phyloP scores from a whole-genome alignment of 2,329 filamentous ascomycete genomes.

The Paracamarosporium sp. region DNA sequence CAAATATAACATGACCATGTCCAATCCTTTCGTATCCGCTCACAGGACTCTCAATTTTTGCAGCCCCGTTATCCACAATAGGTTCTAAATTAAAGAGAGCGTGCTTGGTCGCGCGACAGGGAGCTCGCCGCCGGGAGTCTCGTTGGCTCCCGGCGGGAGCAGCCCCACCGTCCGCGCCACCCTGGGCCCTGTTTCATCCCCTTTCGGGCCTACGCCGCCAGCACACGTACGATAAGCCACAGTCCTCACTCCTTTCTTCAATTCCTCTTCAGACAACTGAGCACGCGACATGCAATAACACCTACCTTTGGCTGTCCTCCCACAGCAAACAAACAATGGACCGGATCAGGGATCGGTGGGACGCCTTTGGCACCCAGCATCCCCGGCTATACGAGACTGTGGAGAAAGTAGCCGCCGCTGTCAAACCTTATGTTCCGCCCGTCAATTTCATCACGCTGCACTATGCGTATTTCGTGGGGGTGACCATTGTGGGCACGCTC shows the following conservation, averaged over 20 bases:
- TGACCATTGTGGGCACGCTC: constrained; percentile 21
- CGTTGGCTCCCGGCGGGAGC: neutral
- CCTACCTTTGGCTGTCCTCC: neutral
- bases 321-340: constrained; percentile 1
- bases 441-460: constrained; percentile 31
- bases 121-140: neutral
- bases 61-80: too few species aligned
- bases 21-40: too few species aligned
- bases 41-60: too few species aligned
- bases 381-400: neutral
- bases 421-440: constrained; percentile 25
- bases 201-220: constrained; percentile 2
- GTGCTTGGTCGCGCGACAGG: too few species aligned
- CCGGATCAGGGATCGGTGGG: constrained; percentile 3
- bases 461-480: constrained; percentile 27
- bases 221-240: constrained; percentile 4
- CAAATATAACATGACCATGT: too few species aligned
- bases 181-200: neutral
- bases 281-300: constrained; percentile 1
- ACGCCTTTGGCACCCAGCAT: constrained; percentile 3
- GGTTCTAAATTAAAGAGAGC: too few species aligned
- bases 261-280: neutral
- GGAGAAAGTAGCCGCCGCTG: constrained; percentile 1
- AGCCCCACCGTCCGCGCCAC: neutral
- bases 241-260: neutral